Base-by-base conservation (phyloP, 257 asterid genomes). In the Phtheirospermum japonicum region DNA sequence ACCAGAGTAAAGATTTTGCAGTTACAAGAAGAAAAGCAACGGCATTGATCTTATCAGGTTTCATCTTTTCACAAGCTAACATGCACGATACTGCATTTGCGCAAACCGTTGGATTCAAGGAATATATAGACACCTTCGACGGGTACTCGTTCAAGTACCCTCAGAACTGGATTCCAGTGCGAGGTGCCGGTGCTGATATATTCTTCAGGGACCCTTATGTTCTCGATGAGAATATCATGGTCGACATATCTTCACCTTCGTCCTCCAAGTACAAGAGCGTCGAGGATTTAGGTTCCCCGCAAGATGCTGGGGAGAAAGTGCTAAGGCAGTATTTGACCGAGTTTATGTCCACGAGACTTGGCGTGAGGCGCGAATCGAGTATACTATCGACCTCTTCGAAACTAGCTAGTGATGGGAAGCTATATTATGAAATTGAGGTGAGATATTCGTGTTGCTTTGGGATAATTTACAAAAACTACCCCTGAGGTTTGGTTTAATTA, bases 321-420 rank as follows among this genome's bases (percentile, higher is more conserved):
- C 71, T 85, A 53, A 71, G 76, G 75, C 97, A 93, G 66, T 93
- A 87, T 73, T 56, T 93, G 77, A 93, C 95, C 1, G 99, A 93
- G 83, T 93, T 89, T 57, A 93, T 93, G 97, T 93, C 99, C 26
- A 93, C 99, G 16, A 80, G 99, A 75, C 99, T 93, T 46, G 99
- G 97, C 7, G 97, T 93, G 18, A 79, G 82, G 73, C 90, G 99
- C 0, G 90, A 89, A 71, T 79, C 97, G 0, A 79, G 79, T 2
- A 66, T 93, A 63, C 91, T 89, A 42, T 82, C 96, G 9, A 80
- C 99, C 42, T 61, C 91, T 8, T 87, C 97, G 19, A 89, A 84
- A 88, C 73, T 78, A 33, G 99, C 91, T 42, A 73, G 76, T 73
- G 99, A 93, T 75, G 99, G 99, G 20, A 87, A 67, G 76, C 65